Evolutionary conservation across 148 eudicot genomes (phyloP).

Genomic region (Fagopyrum tataricum): DNA sequence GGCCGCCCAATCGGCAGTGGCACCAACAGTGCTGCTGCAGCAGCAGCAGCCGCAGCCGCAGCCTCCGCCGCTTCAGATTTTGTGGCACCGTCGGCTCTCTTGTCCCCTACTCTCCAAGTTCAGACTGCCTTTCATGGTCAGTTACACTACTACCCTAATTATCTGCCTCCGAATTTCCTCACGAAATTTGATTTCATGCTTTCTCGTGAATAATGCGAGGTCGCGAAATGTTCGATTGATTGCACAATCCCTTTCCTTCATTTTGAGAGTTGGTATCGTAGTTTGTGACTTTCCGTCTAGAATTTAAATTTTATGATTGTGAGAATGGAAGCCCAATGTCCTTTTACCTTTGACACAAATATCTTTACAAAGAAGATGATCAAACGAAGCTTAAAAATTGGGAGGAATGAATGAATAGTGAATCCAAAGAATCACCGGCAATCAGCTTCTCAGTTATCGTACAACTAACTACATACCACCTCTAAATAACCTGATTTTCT

Average conservation of each 20-base stretch:
- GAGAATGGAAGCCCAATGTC: neutral
- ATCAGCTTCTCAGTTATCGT: neutral
- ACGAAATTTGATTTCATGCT: neutral
- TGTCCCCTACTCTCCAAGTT: conserved; percentile 89
- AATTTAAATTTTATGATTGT: neutral
- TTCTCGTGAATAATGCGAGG: neutral
- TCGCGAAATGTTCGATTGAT: neutral
- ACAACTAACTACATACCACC: neutral
- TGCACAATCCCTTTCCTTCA: neutral
- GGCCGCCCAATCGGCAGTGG: conserved; percentile 95
- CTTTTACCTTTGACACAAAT: neutral
- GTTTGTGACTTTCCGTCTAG: too few relatives aligned
- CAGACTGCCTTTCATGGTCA: conserved; percentile 74
- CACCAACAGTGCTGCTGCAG: conserved; percentile 36
- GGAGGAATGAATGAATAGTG: neutral
- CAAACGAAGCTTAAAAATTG: neutral
- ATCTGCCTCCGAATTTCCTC: neutral
- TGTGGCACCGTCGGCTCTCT: conserved; percentile 52
- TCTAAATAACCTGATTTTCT: too few relatives aligned
- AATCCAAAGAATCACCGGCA: neutral
- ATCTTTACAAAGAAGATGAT: neutral
- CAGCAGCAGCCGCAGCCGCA: conserved; percentile 40
- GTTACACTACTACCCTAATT: conserved; percentile 11
- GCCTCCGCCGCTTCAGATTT: conserved; percentile 29
- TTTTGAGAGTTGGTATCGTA: neutral